phyloP scores from a whole-genome alignment of 495 filamentous ascomycete species.

The Extremus antarcticus region DNA sequence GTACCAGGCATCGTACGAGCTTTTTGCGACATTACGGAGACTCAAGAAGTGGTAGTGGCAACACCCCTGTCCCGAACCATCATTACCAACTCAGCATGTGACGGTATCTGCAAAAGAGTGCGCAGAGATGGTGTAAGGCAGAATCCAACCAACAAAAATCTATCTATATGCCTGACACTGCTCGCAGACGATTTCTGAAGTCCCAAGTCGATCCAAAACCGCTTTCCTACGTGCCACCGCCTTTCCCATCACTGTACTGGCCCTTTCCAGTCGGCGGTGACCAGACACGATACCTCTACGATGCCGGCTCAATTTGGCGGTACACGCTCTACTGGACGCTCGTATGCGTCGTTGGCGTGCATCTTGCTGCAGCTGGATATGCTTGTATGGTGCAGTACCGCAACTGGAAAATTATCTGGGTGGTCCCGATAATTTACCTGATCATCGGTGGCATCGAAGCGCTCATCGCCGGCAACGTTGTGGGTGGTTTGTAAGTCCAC shows the following conservation, averaged over 20 bases:
- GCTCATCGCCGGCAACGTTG: slow-evolving; percentile 73
- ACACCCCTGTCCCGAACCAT: neutral
- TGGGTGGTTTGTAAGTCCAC: slow-evolving; percentile 70
- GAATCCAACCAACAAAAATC: neutral
- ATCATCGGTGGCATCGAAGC: slow-evolving; percentile 71
- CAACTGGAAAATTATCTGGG: slow-evolving; percentile 66
- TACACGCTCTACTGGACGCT: slow-evolving; percentile 89
- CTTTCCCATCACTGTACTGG: slow-evolving; percentile 84
- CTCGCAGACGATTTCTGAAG: slow-evolving; percentile 11
- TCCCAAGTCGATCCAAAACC: slow-evolving; percentile 42
- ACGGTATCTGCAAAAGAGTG: neutral
- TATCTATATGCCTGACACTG: neutral
- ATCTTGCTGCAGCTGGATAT: slow-evolving; percentile 59
- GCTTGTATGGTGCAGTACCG: slow-evolving; percentile 55
- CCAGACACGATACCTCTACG: slow-evolving; percentile 59
- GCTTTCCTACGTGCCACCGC: slow-evolving; percentile 56
- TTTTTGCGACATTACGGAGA: no score
- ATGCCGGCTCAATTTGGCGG: slow-evolving; percentile 72
- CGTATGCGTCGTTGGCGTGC: slow-evolving; percentile 53
- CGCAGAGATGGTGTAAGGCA: neutral
- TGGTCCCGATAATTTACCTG: slow-evolving; percentile 63
- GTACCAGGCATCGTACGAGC: no score
- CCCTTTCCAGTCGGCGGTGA: slow-evolving; percentile 45
- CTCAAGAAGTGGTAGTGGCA: neutral
- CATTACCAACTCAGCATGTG: neutral